Conservation (phyloP, 2,329 filamentous ascomycete genomes). For the Septoria petroselini region DNA sequence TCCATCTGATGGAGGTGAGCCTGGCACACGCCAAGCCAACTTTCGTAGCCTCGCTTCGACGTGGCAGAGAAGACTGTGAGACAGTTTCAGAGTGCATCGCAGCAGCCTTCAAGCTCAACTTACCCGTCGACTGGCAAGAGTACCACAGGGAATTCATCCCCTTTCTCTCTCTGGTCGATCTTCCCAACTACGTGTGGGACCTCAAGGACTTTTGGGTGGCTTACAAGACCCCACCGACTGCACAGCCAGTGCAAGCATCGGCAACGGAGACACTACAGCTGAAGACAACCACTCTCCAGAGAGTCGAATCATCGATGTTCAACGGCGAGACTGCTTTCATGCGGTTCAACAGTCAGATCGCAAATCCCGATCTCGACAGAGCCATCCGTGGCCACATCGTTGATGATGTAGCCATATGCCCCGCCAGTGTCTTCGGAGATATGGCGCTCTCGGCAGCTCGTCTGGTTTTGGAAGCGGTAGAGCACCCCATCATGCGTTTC, state of each 20-base stretch:
- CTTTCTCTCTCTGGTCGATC: neutral
- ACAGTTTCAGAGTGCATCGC: too few species aligned
- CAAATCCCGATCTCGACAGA: neutral
- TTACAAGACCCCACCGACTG: too few species aligned
- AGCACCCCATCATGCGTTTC: neutral
- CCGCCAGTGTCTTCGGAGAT: constrained; percentile 23
- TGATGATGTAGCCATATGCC: constrained; percentile 21
- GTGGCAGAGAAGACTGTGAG: too few species aligned
- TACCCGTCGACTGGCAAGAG: neutral
- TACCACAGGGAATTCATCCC: neutral
- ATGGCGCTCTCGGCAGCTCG: constrained; percentile 22
- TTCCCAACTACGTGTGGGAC: neutral
- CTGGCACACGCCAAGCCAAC: too few species aligned
- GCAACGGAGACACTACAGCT: too few species aligned
- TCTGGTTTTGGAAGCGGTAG: neutral
- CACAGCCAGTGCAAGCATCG: too few species aligned
- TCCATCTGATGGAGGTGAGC: too few species aligned
- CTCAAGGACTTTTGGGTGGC: neutral
- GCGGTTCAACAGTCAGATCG: neutral
- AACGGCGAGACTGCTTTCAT: neutral
- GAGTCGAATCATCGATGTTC: too few species aligned
- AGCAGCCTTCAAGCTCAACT: too few species aligned
- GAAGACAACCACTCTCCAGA: too few species aligned
- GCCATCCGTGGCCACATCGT: constrained; percentile 34
- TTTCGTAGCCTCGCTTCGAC: too few species aligned